Percentiles rank a stretch among this genome's conserved stretches.
phyloP scores from a whole-genome alignment of 2,329 filamentous ascomycete genomes.

The Fusarium sp. region DNA sequence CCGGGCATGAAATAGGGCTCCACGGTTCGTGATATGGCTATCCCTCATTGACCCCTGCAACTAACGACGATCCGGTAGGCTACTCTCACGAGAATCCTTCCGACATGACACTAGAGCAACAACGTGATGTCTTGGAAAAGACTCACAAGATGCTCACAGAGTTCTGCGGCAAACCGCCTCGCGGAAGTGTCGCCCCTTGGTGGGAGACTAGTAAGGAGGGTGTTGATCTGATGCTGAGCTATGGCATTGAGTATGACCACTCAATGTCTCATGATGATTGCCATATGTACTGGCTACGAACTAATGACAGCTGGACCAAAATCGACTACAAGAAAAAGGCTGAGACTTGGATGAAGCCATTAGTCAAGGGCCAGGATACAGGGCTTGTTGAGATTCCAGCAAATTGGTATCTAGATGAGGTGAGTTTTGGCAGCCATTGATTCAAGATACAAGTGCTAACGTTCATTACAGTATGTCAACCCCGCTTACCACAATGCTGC shows the following conservation, averaged over 20 bases:
- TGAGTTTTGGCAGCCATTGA: fast-evolving
- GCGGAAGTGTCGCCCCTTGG: constrained; percentile 76
- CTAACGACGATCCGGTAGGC: constrained; percentile 35
- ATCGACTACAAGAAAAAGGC: constrained; percentile 64
- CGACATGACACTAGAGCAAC: constrained; percentile 78
- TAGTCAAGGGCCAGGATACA: constrained; percentile 65
- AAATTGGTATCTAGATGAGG: constrained; percentile 68
- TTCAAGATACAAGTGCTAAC: not conserved
- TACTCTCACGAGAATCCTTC: constrained; percentile 79
- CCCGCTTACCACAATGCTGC: fast-evolving
- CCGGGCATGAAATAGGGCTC: constrained; percentile 60
- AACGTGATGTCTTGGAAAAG: constrained; percentile 77
- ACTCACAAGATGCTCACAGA: constrained; percentile 75
- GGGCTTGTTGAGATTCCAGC: constrained; percentile 71
- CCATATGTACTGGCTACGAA: constrained; percentile 69
- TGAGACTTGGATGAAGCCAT: constrained; percentile 54
- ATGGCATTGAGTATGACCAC: constrained; percentile 76
- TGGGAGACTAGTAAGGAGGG: constrained; percentile 78
- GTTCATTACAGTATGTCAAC: not conserved
- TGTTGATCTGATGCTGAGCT: constrained; percentile 68
- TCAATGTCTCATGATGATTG: constrained; percentile 65
- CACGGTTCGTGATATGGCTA: constrained; percentile 53
- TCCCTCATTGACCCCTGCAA: fast-evolving
- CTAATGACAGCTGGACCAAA: constrained; percentile 71
- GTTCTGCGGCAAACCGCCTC: constrained; percentile 73